A percentile compares a stretch with the other conserved stretches of the same genome.
phyloP scores from a whole-genome alignment of 2,329 filamentous ascomycete genomes.

The Fusarium sp. region DNA sequence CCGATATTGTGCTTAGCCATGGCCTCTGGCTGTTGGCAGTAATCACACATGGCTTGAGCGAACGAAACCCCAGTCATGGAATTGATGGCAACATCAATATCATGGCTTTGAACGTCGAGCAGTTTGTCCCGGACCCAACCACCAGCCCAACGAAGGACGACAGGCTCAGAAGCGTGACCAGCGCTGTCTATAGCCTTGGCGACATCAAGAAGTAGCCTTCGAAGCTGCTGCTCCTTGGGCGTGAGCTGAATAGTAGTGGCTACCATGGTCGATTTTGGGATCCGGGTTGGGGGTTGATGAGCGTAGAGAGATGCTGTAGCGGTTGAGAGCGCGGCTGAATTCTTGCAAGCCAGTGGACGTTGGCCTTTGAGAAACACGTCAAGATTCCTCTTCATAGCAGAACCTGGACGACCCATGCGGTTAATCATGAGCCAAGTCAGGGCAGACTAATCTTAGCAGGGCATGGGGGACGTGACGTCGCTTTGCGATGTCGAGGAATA shows the following conservation, averaged over 20 bases:
- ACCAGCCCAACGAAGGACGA: constrained; percentile 80
- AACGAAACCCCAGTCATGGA: constrained; percentile 84
- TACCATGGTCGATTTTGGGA: constrained; percentile 29
- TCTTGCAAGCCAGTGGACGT: constrained; percentile 6
- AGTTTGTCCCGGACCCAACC: constrained; percentile 91
- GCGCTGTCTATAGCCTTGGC: constrained; percentile 67
- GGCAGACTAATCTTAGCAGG: not conserved
- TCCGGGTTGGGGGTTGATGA: not conserved
- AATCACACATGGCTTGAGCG: constrained; percentile 72
- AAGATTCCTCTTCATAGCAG: constrained; percentile 51
- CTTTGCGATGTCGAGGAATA: not conserved
- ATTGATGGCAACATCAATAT: constrained; percentile 88
- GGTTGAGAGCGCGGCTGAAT: not conserved
- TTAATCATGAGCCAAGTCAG: constrained; percentile 32
- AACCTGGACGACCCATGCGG: constrained; percentile 33
- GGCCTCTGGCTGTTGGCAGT: constrained; percentile 69
- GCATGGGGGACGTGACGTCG: constrained; percentile 3
- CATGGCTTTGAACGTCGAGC: constrained; percentile 74
- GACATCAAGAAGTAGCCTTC: constrained; percentile 82
- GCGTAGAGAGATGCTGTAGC: not conserved
- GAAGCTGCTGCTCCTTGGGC: constrained; percentile 74
- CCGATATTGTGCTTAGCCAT: constrained; percentile 67
- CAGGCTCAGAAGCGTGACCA: constrained; percentile 59
- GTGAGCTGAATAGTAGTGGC: constrained; percentile 64
- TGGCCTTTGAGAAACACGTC: constrained; percentile 42